phyloP scores from a whole-genome alignment of 441 rosid genomes.

The Populus hybrid region DNA sequence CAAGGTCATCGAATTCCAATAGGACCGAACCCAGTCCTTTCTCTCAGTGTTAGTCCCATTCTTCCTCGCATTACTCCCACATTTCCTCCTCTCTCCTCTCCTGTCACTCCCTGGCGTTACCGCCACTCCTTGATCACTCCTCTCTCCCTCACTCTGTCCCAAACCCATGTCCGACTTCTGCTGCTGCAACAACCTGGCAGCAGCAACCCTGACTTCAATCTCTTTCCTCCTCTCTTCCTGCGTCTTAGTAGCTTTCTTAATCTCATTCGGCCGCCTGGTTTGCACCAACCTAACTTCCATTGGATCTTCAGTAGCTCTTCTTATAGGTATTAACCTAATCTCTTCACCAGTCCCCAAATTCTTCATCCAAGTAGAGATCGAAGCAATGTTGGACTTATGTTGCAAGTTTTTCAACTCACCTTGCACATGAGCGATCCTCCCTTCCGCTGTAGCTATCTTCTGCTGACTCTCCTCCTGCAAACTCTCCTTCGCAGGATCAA shows the following conservation, averaged over 20 bases:
- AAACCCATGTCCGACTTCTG: constrained; percentile 62
- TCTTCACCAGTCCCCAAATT: constrained; percentile 78
- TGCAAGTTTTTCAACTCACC: constrained; percentile 66
- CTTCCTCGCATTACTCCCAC: constrained; percentile 48
- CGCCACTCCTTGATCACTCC: constrained; percentile 45
- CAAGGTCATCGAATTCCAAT: constrained; percentile 65
- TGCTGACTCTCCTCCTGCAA: constrained; percentile 85
- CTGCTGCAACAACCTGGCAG: constrained; percentile 81
- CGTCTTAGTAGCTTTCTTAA: constrained; percentile 87
- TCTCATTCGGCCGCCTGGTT: constrained; percentile 82
- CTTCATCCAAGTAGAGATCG: constrained; percentile 82
- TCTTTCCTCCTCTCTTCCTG: constrained; percentile 87
- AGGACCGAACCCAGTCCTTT: constrained; percentile 57
- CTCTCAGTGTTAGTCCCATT: constrained; percentile 54
- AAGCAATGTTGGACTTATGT: constrained; percentile 66
- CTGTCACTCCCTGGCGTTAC: constrained; percentile 34
- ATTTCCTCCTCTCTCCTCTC: constrained; percentile 70
- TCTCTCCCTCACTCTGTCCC: constrained; percentile 36
- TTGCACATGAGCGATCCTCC: constrained; percentile 71
- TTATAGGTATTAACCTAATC: constrained; percentile 65
- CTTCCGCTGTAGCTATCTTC: constrained; percentile 63
- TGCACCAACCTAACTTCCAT: constrained; percentile 76
- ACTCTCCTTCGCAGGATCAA: constrained; percentile 90
- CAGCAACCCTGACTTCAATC: constrained; percentile 95
- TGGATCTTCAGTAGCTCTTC: constrained; percentile 75